These are phyloP conservation scores for Diaporthe nobilis DNA, from an alignment of 2,329 filamentous ascomycete species.

Conservation along the genomic window DNA sequence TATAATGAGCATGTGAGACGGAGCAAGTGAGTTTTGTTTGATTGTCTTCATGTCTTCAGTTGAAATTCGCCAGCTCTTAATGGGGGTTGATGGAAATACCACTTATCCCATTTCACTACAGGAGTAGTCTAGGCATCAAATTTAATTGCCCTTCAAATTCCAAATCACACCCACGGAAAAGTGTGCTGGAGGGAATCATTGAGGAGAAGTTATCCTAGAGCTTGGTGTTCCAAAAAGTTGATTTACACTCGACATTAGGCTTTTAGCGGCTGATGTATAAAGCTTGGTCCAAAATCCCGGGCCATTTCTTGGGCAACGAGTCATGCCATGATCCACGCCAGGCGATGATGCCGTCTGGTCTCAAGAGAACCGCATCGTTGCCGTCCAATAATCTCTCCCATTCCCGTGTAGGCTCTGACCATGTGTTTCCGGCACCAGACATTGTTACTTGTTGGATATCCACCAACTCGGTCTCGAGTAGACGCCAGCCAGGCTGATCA, in stretches of 20 bases:
- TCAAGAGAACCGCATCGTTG: slow-evolving; percentile 25
- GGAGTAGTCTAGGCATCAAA: too few species aligned
- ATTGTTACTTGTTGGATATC: background rate
- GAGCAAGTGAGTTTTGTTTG: background rate
- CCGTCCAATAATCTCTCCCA: slow-evolving; percentile 9
- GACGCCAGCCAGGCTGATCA: slow-evolving; percentile 15
- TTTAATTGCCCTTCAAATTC: too few species aligned
- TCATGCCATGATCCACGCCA: slow-evolving; percentile 29
- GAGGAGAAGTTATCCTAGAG: too few species aligned
- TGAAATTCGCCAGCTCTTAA: too few species aligned
- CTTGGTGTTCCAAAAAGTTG: background rate
- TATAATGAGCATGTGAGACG: too few species aligned
- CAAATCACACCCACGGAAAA: too few species aligned
- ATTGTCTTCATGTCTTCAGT: background rate
- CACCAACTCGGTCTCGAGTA: background rate
- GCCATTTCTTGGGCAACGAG: slow-evolving; percentile 3
- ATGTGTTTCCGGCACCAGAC: background rate
- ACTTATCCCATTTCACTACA: background rate
- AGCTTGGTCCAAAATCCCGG: slow-evolving; percentile 15
- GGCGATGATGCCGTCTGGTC: slow-evolving; percentile 35
- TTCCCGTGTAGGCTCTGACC: slow-evolving; percentile 19
- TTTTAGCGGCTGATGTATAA: background rate
- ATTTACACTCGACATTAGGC: background rate
- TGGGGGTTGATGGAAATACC: background rate
- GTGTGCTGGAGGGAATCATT: too few species aligned